Base-by-base conservation (phyloP, 73 alveolate genomes). In the Paramecium sonneborni region DNA sequence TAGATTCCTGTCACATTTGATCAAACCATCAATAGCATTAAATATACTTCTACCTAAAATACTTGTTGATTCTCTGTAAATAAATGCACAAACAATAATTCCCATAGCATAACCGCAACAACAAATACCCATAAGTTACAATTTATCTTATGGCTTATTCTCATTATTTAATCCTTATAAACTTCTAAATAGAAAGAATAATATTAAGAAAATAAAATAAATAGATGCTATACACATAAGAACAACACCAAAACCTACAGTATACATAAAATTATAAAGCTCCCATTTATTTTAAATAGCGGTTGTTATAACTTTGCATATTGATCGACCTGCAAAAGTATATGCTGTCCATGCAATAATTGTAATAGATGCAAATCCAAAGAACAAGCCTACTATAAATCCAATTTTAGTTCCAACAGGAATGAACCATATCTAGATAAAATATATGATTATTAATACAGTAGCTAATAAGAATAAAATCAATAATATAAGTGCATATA, bases 71-170 rank as follows among this genome's bases (percentile, higher is more conserved):
- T 76, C 88, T 39, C 88, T 76, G 52, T 76, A 76, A 6, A 76
- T 41, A 39, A 76, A 76, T 38, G 70, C 88, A 76, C 70, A 26
- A n/a, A 76, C 88, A 20, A 76, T 76, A 18, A 76, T 39, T 35
- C 88, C 88, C 26, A 76, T 6, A 38, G 69, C 88, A 39, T 76
- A 76, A 15, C 88, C 88, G 37, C 88, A 76, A 39, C 88, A 76
- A 21, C 46, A 21, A 2, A 76, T 18, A 5, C 88, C 88, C 88
- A 76, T 76, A 43, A 38, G 6, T 76, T 24, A 20, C 11, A 76
- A 21, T 76, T 76, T 76, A 24, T 76, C 88, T 76, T 76, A 38
- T 32, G 88, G 62, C 3, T 32, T n/a, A 11, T 76, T 57, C 2
- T 30, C 39, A n/a, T 37, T 24, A 28, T 38, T 41, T 20, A 76